Evolutionary conservation across 345 rosid genomes (phyloP).

Genomic region (Camelina neglecta): DNA sequence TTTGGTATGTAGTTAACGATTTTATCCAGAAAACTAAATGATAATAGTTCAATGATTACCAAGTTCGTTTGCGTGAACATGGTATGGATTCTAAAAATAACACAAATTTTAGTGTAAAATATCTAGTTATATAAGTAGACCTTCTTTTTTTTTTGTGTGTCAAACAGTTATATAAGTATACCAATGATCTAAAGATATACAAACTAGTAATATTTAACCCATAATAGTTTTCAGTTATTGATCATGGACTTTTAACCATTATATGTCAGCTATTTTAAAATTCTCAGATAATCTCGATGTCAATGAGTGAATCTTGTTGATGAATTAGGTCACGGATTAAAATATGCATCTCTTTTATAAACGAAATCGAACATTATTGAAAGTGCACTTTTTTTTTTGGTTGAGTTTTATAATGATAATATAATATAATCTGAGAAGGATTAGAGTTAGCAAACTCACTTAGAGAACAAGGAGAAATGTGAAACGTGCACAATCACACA

Average conservation of each 20-base stretch:
- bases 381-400: background rate
- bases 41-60: background rate
- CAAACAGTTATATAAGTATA: no score
- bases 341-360: constrained; percentile 19
- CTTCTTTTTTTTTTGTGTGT: no score
- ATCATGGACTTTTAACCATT: constrained; percentile 24
- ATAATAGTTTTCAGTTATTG: constrained; percentile 12
- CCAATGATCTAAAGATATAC: background rate
- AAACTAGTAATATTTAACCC: background rate
- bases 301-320: constrained; percentile 28
- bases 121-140: background rate
- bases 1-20: background rate
- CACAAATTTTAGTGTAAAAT: background rate
- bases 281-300: constrained; percentile 18
- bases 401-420: constrained; percentile 26
- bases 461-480: constrained; percentile 27
- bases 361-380: constrained; percentile 13
- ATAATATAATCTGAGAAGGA: constrained; percentile 2
- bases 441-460: constrained; percentile 32
- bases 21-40: constrained; percentile 1
- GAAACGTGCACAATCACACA: constrained; percentile 45
- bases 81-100: background rate
- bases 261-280: background rate
- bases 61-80: background rate
- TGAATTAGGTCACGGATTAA: constrained; percentile 16